phyloP scores from a whole-genome alignment of 805 yeast genomes.

The Lipomyces lipofer region DNA sequence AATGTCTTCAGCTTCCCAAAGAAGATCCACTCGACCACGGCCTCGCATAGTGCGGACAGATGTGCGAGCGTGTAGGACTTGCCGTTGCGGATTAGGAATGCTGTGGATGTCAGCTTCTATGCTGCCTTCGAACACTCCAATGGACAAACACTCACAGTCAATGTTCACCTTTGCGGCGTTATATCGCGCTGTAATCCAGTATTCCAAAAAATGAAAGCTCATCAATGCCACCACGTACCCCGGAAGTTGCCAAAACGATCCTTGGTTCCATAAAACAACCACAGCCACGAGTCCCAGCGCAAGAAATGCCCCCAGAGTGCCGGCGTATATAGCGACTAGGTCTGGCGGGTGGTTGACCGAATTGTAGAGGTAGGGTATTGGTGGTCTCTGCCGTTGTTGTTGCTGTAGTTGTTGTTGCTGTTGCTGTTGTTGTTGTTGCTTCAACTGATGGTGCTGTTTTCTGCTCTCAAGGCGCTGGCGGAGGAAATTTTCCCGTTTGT shows the following conservation, averaged over 20 bases:
- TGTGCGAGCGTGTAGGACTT: slow-evolving; percentile 60
- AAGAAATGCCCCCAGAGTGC: slow-evolving; percentile 36
- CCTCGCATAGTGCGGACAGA: slow-evolving; percentile 53
- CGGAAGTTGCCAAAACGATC: slow-evolving; percentile 38
- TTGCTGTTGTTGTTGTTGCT: not conserved
- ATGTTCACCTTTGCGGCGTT: slow-evolving; percentile 65
- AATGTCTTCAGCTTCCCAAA: slow-evolving; percentile 39
- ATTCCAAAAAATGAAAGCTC: slow-evolving; percentile 80
- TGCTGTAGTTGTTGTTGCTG: not conserved
- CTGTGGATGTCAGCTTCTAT: slow-evolving; percentile 9
- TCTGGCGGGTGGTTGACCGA: slow-evolving; percentile 30
- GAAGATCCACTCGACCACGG: slow-evolving; percentile 45
- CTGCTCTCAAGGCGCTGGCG: not conserved
- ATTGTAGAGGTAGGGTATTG: slow-evolving; percentile 1
- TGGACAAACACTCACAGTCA: slow-evolving; percentile 46
- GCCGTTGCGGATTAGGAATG: slow-evolving; percentile 68
- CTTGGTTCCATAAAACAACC: slow-evolving; percentile 1
- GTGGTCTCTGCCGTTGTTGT: not conserved
- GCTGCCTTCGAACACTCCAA: not conserved
- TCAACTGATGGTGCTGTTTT: too few species aligned
- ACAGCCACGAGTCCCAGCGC: slow-evolving; percentile 27
- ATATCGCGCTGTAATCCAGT: slow-evolving; percentile 71
- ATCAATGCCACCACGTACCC: slow-evolving; percentile 56
- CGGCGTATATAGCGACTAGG: slow-evolving; percentile 36
- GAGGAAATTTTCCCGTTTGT: not conserved